Conservation (phyloP, 2,329 filamentous ascomycete species). For the Rasamsonia emersonii region DNA sequence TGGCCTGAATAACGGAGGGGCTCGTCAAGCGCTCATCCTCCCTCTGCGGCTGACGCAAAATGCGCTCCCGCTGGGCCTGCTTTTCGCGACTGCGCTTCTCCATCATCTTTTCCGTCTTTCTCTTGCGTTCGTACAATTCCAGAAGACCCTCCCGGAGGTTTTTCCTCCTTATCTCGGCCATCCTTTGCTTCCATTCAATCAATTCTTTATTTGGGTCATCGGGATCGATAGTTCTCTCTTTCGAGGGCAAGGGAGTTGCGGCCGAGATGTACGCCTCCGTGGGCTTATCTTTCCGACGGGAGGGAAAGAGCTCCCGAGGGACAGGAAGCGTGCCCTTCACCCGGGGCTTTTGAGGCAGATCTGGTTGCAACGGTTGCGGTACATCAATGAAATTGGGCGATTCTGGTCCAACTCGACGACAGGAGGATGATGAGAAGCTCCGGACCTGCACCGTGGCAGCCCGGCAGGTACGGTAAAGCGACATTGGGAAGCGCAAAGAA, state of each 20-base stretch:
- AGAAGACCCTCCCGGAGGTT: slow-evolving; percentile 65
- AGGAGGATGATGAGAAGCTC: slow-evolving; percentile 30
- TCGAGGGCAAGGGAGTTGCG: slow-evolving; percentile 48
- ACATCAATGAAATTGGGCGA: slow-evolving; percentile 82
- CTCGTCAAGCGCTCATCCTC: slow-evolving; percentile 71
- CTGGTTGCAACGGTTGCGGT: slow-evolving; percentile 65
- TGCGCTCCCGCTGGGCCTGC: slow-evolving; percentile 41
- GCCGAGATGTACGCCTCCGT: slow-evolving; percentile 51
- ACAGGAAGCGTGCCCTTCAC: slow-evolving; percentile 75
- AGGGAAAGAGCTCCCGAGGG: slow-evolving; percentile 69
- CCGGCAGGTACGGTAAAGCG: slow-evolving; percentile 28
- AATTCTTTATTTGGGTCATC: slow-evolving; percentile 40
- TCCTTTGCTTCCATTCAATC: slow-evolving; percentile 58
- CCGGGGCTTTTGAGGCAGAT: slow-evolving; percentile 38
- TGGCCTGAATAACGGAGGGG: slow-evolving; percentile 52
- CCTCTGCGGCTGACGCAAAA: slow-evolving; percentile 57
- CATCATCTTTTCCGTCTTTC: slow-evolving; percentile 30
- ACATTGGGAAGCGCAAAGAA: slow-evolving; percentile 18
- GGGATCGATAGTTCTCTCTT: slow-evolving; percentile 21
- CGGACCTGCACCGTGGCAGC: slow-evolving; percentile 30
- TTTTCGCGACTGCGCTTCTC: slow-evolving; percentile 37
- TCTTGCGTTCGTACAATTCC: slow-evolving; percentile 61
- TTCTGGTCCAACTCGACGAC: slow-evolving; percentile 52
- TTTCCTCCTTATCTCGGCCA: slow-evolving; percentile 62
- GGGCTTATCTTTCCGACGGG: slow-evolving; percentile 53